Conservation (phyloP, 345 rosid species). For the Mercurialis annua region DNA sequence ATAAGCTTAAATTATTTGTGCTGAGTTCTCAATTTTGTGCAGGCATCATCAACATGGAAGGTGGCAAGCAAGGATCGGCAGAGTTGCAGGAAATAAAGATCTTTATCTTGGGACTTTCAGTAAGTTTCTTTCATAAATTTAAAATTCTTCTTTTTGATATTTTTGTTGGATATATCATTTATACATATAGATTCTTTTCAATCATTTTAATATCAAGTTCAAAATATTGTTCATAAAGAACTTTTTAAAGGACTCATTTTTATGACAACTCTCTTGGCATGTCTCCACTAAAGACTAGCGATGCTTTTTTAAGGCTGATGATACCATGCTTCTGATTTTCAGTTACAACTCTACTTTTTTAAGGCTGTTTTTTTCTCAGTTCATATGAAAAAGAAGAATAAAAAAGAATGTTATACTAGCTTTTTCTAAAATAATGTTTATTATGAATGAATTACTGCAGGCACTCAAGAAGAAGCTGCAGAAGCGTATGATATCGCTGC, state of each 20-base stretch:
- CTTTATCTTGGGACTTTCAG: conserved; percentile 87
- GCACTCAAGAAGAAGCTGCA: conserved; percentile 88
- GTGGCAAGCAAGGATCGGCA: conserved; percentile 87
- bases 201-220: conserved; percentile 18
- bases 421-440: not conserved
- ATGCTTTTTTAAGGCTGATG: conserved; percentile 49
- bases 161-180: not conserved
- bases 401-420: not conserved
- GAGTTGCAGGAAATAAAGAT: conserved; percentile 87
- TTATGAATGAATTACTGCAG: conserved; percentile 23
- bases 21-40: not conserved
- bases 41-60: conserved; percentile 90
- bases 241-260: conserved; percentile 22
- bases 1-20: not conserved
- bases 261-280: conserved; percentile 19
- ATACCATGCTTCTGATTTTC: conserved; percentile 19
- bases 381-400: conserved; percentile 1
- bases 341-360: conserved; percentile 16
- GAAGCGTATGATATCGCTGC: conserved; percentile 83
- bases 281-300: conserved; percentile 34
- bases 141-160: not conserved
- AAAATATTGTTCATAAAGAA: conserved; percentile 19
- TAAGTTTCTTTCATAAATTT: conserved; percentile 27
- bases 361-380: conserved; percentile 25
- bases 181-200: too few species aligned